These are phyloP conservation scores for Cryptomeria japonica DNA, from an alignment of 75 land plant species.

Conservation along the genomic window DNA sequence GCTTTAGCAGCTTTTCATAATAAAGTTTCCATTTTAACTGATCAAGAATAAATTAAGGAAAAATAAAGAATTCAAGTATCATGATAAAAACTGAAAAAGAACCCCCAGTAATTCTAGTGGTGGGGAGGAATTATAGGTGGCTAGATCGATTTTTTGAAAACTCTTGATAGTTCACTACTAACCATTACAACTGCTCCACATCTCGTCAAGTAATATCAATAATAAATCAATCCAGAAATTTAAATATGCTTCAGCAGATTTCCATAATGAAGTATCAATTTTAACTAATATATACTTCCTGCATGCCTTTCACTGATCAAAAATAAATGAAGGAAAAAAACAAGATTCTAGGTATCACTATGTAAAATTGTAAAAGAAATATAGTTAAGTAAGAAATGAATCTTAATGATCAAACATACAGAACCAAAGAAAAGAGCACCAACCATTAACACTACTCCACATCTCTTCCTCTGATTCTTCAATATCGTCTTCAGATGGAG, in stretches of 20 bases:
- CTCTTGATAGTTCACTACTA: too few species aligned
- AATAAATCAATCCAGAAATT: background rate
- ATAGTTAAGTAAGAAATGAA: background rate
- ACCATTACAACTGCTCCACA: too few species aligned
- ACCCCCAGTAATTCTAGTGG: too few species aligned
- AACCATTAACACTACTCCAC: slow-evolving; percentile 53
- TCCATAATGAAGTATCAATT: background rate
- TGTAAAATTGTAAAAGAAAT: background rate
- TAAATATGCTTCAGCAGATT: background rate
- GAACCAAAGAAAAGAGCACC: slow-evolving; percentile 2
- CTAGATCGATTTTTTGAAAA: too few species aligned
- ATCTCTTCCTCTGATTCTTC: slow-evolving; percentile 28
- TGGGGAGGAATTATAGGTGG: too few species aligned
- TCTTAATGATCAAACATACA: background rate
- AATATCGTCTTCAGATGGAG: slow-evolving; percentile 30
- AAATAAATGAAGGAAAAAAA: background rate
- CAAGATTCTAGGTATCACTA: background rate
- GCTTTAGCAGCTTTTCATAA: background rate
- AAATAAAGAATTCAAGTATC: background rate
- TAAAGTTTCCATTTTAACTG: background rate
- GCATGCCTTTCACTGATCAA: background rate
- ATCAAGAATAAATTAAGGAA: background rate
- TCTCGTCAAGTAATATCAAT: background rate
- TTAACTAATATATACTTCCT: background rate
- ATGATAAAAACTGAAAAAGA: too few species aligned